Conservation (phyloP, 2,329 filamentous ascomycete species). For the Plenodomus biglobosus region DNA sequence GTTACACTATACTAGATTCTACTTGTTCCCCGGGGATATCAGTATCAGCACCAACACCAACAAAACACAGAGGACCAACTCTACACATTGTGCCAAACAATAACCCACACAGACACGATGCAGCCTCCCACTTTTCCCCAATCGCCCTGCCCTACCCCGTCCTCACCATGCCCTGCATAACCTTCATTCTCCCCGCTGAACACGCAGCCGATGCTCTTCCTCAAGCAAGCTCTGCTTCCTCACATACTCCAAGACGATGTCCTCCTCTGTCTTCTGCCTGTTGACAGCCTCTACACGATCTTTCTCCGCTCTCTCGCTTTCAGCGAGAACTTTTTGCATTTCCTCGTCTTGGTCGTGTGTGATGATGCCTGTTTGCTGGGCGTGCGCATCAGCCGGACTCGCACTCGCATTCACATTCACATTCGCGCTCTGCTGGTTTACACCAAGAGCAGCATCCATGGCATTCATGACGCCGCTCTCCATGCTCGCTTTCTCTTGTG, state of each 20-base stretch:
- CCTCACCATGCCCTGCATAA: not conserved
- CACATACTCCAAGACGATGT: slow-evolving; percentile 74
- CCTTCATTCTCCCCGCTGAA: slow-evolving; percentile 10
- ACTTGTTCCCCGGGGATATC: no score
- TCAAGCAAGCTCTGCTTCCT: slow-evolving; percentile 76
- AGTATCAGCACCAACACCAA: no score
- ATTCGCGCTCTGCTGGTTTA: not conserved
- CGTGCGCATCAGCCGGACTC: not conserved
- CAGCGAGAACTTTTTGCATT: slow-evolving; percentile 29
- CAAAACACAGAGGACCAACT: no score
- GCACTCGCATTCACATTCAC: no score
- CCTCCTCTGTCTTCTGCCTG: slow-evolving; percentile 62
- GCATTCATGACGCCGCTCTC: slow-evolving; percentile 12
- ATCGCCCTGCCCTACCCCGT: not conserved
- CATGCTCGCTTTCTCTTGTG: slow-evolving; percentile 6
- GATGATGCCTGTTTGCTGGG: slow-evolving; percentile 1
- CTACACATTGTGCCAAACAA: no score
- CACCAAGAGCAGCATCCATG: slow-evolving; percentile 10
- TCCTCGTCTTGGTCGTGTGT: slow-evolving; percentile 26
- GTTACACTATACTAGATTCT: no score
- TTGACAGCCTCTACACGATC: slow-evolving; percentile 46
- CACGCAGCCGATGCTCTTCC: slow-evolving; percentile 39
- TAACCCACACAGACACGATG: no score
- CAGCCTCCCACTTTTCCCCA: no score
- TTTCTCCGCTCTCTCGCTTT: slow-evolving; percentile 31